phyloP scores from a whole-genome alignment of 2,329 filamentous ascomycete genomes.

The Penicillium corylophilum region DNA sequence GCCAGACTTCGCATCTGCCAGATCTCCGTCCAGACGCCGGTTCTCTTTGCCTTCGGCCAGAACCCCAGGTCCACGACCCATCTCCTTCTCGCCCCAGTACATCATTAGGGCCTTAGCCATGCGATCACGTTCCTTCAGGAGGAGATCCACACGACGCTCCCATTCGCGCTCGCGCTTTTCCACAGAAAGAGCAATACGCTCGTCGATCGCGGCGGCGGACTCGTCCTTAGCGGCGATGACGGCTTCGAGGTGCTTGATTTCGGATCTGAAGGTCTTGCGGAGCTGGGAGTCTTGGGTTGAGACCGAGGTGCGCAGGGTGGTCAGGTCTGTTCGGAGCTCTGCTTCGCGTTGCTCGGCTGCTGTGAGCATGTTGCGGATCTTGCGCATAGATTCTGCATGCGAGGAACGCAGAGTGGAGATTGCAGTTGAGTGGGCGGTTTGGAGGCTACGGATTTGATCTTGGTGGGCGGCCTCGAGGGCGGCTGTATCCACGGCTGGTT shows the following conservation, averaged over 20 bases:
- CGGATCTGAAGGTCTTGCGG: constrained; percentile 27
- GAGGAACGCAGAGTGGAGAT: constrained; percentile 39
- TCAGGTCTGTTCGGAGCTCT: constrained; percentile 33
- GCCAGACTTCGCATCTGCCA: constrained; percentile 21
- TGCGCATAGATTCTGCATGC: constrained; percentile 38
- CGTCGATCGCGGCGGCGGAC: constrained; percentile 39
- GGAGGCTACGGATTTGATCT: constrained; percentile 36
- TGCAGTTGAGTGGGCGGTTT: constrained; percentile 37
- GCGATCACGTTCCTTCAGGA: constrained; percentile 42
- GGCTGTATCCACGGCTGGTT: constrained; percentile 11
- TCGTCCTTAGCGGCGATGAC: constrained; percentile 43
- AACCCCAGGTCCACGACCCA: constrained; percentile 25
- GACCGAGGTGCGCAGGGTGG: constrained; percentile 24
- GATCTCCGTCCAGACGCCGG: constrained; percentile 23
- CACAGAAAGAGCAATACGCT: constrained; percentile 40
- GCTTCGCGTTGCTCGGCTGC: constrained; percentile 37
- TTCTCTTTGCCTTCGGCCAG: constrained; percentile 24
- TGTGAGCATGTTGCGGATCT: constrained; percentile 35
- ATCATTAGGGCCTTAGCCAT: constrained; percentile 43
- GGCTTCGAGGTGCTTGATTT: constrained; percentile 35
- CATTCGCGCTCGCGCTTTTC: constrained; percentile 46
- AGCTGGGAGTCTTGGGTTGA: constrained; percentile 27
- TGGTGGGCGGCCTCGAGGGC: constrained; percentile 34
- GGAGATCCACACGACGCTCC: constrained; percentile 41
- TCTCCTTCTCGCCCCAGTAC: constrained; percentile 43